A percentile compares a stretch with the other conserved stretches of the same genome.
Conservation (phyloP, 139 green algal genomes). For the Coccomyxa sp. region DNA sequence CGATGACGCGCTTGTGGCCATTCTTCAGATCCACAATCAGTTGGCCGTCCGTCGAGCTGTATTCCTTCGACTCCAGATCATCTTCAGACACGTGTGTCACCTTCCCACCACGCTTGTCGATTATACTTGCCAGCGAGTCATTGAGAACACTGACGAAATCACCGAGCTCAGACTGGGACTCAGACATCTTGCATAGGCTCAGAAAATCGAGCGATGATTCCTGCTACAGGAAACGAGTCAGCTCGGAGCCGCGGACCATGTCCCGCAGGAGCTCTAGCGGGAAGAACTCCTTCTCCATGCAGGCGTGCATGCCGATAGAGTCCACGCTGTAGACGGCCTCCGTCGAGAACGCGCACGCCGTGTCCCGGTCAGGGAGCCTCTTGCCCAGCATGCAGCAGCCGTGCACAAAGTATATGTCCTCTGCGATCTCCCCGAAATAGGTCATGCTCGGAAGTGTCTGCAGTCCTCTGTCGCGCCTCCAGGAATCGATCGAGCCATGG, state of each 20-base stretch:
- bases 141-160: slow-evolving; percentile 1
- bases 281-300: neutral
- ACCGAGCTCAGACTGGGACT: neutral
- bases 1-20: neutral
- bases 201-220: neutral
- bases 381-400: neutral
- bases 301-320: neutral
- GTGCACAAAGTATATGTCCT: neutral
- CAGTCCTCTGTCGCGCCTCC: neutral
- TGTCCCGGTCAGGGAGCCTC: neutral
- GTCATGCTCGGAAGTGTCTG: neutral
- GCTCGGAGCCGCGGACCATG: neutral
- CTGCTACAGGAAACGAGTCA: neutral
- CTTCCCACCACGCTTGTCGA: neutral
- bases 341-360: neutral
- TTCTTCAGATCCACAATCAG: slow-evolving; percentile 1
- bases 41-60: neutral
- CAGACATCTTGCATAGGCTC: neutral
- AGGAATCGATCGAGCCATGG: neutral
- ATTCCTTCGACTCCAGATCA: neutral
- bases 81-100: neutral
- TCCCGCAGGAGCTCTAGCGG: neutral
- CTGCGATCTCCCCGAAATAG: neutral
- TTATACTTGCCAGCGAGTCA: neutral
- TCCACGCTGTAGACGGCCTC: neutral